phyloP scores from a whole-genome alignment of 31 red algal species.

The Odonthalia washingtoniensis region DNA sequence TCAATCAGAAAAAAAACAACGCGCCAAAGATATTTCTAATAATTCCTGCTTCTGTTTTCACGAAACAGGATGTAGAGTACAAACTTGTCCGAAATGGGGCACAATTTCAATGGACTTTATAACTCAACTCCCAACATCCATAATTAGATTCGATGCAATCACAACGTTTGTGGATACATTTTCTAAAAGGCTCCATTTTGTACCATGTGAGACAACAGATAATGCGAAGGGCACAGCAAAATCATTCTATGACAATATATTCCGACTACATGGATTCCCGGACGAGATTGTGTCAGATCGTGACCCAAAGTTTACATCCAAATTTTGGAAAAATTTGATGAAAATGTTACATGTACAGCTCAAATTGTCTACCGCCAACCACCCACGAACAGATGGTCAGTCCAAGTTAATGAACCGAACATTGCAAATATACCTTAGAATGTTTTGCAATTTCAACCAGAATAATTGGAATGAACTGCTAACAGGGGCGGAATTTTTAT shows the following conservation, averaged over 20 bases:
- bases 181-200: conserved; percentile 31
- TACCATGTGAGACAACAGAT: conserved; percentile 20
- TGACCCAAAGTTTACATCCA: background rate
- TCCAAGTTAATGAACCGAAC: background rate
- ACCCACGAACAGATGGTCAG: background rate
- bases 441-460: background rate
- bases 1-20: too few species aligned
- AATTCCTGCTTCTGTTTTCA: too few species aligned
- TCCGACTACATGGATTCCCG: conserved; percentile 3
- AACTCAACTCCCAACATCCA: background rate
- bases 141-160: conserved; percentile 19
- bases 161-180: conserved; percentile 31
- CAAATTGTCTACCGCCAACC: background rate
- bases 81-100: background rate
- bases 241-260: conserved; percentile 23
- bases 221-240: conserved; percentile 27
- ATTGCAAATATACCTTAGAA: background rate
- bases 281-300: background rate
- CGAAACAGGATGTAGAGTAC: too few species aligned
- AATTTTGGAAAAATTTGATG: background rate
- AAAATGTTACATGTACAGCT: background rate
- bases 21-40: too few species aligned
- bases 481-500: conserved; percentile 3
- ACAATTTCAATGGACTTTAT: background rate
- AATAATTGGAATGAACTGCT: background rate